These are phyloP conservation scores for Exserohilum rostratum DNA, from an alignment of 2,329 filamentous ascomycete genomes.

Conservation along the genomic window DNA sequence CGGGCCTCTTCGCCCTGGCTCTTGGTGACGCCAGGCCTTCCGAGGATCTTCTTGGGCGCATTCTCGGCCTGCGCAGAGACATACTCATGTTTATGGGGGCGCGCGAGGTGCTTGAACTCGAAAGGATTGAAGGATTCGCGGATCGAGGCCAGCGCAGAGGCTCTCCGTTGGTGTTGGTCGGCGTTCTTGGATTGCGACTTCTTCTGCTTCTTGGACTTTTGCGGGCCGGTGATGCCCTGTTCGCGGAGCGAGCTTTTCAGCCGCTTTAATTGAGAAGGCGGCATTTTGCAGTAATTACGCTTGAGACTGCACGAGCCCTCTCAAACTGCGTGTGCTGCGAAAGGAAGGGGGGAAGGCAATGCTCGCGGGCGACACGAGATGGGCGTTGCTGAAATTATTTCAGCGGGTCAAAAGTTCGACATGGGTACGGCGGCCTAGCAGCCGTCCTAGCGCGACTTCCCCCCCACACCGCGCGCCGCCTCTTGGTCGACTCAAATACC, in stretches of 20 bases:
- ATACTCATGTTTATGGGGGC: slow-evolving; percentile 83
- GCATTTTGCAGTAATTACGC: slow-evolving; percentile 62
- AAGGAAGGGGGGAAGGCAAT: background rate
- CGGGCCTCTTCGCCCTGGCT: slow-evolving; percentile 86
- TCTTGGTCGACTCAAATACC: too few relatives aligned
- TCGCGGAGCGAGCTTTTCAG: slow-evolving; percentile 89
- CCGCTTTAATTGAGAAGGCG: slow-evolving; percentile 94
- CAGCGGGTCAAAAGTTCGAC: slow-evolving; percentile 25
- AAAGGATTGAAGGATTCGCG: slow-evolving; percentile 98
- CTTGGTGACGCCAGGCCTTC: slow-evolving; percentile 82
- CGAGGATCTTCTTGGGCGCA: slow-evolving; percentile 64
- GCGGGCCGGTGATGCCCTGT: slow-evolving; percentile 86
- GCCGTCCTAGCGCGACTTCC: slow-evolving; percentile 2
- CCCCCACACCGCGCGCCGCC: slow-evolving; percentile 13
- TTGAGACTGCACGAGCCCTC: background rate
- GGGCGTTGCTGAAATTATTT: slow-evolving; percentile 23
- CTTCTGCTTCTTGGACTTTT: slow-evolving; percentile 93
- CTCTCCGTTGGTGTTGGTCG: slow-evolving; percentile 77
- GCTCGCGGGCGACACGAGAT: slow-evolving; percentile 8
- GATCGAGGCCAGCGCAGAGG: slow-evolving; percentile 80
- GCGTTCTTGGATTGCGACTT: slow-evolving; percentile 71
- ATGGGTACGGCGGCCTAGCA: slow-evolving; percentile 18
- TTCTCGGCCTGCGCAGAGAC: slow-evolving; percentile 66
- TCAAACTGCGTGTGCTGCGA: background rate
- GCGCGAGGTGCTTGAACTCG: slow-evolving; percentile 81